Evolutionary conservation across 2,329 filamentous ascomycete genomes (phyloP), one percentile per base, ranked within the genome.

Genomic region (Aspergillus fumigatiaffinis): DNA sequence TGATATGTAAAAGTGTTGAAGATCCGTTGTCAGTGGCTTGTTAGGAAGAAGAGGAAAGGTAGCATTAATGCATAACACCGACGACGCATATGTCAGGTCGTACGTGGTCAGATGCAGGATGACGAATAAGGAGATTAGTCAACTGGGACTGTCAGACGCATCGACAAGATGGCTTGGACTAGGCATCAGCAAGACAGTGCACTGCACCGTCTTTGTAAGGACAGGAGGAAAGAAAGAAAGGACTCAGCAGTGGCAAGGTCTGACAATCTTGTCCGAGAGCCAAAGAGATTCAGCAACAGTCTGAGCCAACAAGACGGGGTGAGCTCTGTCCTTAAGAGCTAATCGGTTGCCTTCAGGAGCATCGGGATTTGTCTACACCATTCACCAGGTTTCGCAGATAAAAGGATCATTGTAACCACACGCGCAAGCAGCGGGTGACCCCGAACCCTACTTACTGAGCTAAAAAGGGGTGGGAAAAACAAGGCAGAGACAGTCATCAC

Each of bases 351-450:
- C 32, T 17, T 17, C 17, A 7, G 29, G 29, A 32, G 14, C 29
- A 14, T 17, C 32, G 14, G 20, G 23, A 17, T 38, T n/a, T 23
- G 53, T 55, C 51, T 55, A 52, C 51, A 52, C 46, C 49, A 50
- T n/a, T 38, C 38, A 8, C 17, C 6, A 44, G 28, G 20, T 50
- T 51, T 25, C 53, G 17, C 23, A 46, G 14, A 21, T 38, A 20
- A 46, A 44, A 55, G 54, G 55, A 48, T 51, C 52, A 41, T 48
- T 59, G 54, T 47, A 59, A 61, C 59, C 59, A 59, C 59, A 61
- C 59, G 57, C 57, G 59, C 54, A 29, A 54, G 53, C 54, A 55
- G 56, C 59, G 59, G 57, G 49, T 61, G 59, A 61, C 59, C 59
- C 53, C 53, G 56, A 55, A 49, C 32, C 25, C 26, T 12, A 42